These are phyloP conservation scores for Astraeus odoratus DNA, from an alignment of 768 basidiomycete genomes.

Conservation along the genomic window DNA sequence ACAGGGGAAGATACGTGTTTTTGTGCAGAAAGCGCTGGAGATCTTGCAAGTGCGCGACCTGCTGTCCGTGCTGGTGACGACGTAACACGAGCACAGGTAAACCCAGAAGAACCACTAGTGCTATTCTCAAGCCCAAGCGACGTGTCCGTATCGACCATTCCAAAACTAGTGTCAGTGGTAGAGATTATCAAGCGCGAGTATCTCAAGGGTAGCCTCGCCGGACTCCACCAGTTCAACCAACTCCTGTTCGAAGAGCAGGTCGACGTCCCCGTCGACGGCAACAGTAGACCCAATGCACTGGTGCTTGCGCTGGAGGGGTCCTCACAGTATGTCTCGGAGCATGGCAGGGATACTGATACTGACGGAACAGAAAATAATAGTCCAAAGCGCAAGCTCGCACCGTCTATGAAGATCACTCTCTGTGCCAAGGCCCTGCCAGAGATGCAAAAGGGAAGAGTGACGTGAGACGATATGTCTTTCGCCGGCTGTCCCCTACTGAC, in stretches of 20 bases:
- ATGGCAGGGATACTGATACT: neutral
- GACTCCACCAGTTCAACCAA: constrained; percentile 75
- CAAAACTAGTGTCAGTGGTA: constrained; percentile 67
- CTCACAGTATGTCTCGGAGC: constrained; percentile 42
- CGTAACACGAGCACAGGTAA: constrained; percentile 29
- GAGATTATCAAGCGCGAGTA: constrained; percentile 86
- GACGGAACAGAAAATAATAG: constrained; percentile 31
- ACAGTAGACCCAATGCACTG: constrained; percentile 22
- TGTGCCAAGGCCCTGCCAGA: constrained; percentile 39
- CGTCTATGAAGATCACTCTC: constrained; percentile 68
- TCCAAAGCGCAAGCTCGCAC: constrained; percentile 46
- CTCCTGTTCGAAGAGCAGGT: constrained; percentile 39
- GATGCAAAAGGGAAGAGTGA: constrained; percentile 26
- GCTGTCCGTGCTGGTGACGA: neutral
- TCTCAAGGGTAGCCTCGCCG: constrained; percentile 43
- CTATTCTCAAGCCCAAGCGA: constrained; percentile 52
- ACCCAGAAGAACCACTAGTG: constrained; percentile 42
- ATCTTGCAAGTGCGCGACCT: constrained; percentile 43
- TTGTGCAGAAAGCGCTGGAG: constrained; percentile 46
- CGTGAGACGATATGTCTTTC: constrained; percentile 31
- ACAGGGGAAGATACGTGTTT: constrained; percentile 47
- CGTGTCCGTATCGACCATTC: constrained; percentile 34
- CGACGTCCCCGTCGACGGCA: constrained; percentile 25
- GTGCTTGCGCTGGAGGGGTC: constrained; percentile 46
- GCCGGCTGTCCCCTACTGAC: constrained; percentile 7